Conservation (phyloP, 352 stramenopile genomes). For the Sclerospora graminicola region DNA sequence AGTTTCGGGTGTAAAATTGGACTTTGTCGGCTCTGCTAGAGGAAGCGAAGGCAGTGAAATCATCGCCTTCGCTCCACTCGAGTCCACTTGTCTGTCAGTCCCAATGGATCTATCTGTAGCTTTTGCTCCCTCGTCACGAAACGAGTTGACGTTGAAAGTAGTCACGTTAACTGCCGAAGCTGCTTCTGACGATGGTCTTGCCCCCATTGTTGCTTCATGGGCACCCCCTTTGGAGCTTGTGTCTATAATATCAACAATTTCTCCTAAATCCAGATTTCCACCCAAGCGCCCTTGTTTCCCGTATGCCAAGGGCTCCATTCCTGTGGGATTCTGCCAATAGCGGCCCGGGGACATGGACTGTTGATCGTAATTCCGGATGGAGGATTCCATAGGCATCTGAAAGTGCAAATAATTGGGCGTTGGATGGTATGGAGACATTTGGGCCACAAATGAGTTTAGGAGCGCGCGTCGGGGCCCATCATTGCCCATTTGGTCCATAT, state of each 20-base stretch:
- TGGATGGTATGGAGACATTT: slow-evolving; percentile 2
- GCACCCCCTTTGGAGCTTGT: not conserved
- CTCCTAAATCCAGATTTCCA: slow-evolving; percentile 22
- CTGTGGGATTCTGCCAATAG: slow-evolving; percentile 17
- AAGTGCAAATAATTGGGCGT: slow-evolving; percentile 16
- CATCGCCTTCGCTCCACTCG: not conserved
- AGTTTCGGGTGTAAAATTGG: not conserved
- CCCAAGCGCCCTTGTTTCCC: slow-evolving; percentile 11
- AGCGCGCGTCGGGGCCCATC: slow-evolving; percentile 9
- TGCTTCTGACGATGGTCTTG: slow-evolving; percentile 5
- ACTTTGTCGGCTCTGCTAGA: not conserved
- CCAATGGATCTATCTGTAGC: no score
- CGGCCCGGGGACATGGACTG: slow-evolving; percentile 9
- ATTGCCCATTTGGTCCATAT: not conserved
- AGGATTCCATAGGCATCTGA: slow-evolving; percentile 21
- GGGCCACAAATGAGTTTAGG: slow-evolving; percentile 6
- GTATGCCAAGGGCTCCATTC: slow-evolving; percentile 8
- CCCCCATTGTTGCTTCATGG: not conserved
- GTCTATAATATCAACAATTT: slow-evolving; percentile 32
- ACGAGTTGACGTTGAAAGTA: slow-evolving; percentile 28
- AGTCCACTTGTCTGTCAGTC: not conserved
- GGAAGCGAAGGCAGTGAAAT: not conserved
- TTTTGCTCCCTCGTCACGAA: slow-evolving; percentile 8
- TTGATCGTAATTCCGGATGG: slow-evolving; percentile 18
- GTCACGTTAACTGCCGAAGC: slow-evolving; percentile 20